A percentile compares a stretch with the other conserved stretches of the same genome.
Conservation (phyloP, 495 filamentous ascomycete species). For the Chaetomium cochliodes region DNA sequence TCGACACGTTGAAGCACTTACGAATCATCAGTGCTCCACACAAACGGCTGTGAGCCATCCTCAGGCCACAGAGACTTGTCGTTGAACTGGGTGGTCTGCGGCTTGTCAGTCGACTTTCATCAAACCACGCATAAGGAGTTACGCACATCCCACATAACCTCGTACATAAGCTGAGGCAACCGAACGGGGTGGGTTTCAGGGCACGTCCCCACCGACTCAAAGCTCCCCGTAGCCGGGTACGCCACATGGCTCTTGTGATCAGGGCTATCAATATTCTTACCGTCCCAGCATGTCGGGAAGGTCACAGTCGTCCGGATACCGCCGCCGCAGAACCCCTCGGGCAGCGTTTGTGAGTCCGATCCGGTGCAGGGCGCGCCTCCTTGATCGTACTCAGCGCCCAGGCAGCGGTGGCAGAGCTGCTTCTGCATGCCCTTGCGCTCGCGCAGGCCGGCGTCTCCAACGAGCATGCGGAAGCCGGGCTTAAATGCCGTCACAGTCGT, state of each 20-base stretch:
- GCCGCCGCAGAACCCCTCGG: constrained; percentile 45
- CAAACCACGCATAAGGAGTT: neutral
- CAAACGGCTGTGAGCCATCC: constrained; percentile 44
- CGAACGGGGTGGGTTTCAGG: constrained; percentile 47
- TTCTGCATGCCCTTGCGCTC: constrained; percentile 35
- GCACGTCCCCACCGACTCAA: constrained; percentile 42
- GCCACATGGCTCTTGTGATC: constrained; percentile 54
- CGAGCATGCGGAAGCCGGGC: constrained; percentile 48
- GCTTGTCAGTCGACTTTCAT: neutral
- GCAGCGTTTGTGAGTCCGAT: constrained; percentile 37
- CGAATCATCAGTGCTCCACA: constrained; percentile 46
- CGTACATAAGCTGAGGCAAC: constrained; percentile 53
- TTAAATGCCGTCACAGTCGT: constrained; percentile 41
- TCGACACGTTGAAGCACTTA: constrained; percentile 5
- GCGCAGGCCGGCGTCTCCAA: constrained; percentile 40
- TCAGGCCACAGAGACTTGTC: constrained; percentile 46
- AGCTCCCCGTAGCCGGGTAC: constrained; percentile 43
- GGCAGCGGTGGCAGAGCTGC: constrained; percentile 50
- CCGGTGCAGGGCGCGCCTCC: constrained; percentile 54
- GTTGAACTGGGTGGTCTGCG: constrained; percentile 41
- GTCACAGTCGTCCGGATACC: constrained; percentile 52
- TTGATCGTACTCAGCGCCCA: constrained; percentile 41
- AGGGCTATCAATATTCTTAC: constrained; percentile 52
- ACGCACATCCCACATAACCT: constrained; percentile 47
- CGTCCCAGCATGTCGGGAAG: constrained; percentile 57